Conservation (phyloP, 1,284 basidiomycete genomes). For the Phlebopus sp. region DNA sequence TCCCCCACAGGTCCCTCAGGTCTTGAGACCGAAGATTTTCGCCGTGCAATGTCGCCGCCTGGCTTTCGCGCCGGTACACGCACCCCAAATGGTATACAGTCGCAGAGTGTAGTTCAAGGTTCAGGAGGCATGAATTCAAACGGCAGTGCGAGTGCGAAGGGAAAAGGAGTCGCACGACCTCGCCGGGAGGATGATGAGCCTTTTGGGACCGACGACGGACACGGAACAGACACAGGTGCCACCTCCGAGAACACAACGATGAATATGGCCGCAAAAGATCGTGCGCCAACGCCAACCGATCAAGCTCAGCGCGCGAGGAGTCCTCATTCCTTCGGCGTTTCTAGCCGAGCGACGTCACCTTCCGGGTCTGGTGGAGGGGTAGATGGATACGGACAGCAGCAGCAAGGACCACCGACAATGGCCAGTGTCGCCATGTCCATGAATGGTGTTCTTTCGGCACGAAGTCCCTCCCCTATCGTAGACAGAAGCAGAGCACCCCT, state of each 20-base stretch:
- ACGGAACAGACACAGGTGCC: conserved; percentile 44
- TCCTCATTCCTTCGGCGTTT: conserved; percentile 44
- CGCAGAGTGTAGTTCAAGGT: conserved; percentile 28
- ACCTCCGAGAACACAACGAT: conserved; percentile 28
- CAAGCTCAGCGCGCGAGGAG: conserved; percentile 59
- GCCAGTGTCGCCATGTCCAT: conserved; percentile 51
- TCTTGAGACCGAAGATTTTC: conserved; percentile 51
- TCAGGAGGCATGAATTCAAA: conserved; percentile 7
- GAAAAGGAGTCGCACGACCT: conserved; percentile 57
- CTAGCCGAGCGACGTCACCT: conserved; percentile 59
- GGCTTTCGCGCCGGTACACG: conserved; percentile 36
- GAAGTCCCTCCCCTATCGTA: conserved; percentile 60
- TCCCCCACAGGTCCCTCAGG: conserved; percentile 49
- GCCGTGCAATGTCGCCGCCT: conserved; percentile 64
- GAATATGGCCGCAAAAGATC: conserved; percentile 42
- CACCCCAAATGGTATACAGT: conserved; percentile 44
- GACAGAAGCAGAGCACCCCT: conserved; percentile 52
- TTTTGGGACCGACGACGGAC: conserved; percentile 48
- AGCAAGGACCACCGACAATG: conserved; percentile 42
- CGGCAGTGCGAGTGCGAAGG: conserved; percentile 36
- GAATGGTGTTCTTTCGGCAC: conserved; percentile 45
- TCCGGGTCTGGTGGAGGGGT: conserved; percentile 27
- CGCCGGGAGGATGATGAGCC: conserved; percentile 66
- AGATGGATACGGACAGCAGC: conserved; percentile 32
- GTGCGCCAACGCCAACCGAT: conserved; percentile 49